These are phyloP conservation scores for Brassica balearica DNA, from an alignment of 441 rosid species.

Conservation along the genomic window DNA sequence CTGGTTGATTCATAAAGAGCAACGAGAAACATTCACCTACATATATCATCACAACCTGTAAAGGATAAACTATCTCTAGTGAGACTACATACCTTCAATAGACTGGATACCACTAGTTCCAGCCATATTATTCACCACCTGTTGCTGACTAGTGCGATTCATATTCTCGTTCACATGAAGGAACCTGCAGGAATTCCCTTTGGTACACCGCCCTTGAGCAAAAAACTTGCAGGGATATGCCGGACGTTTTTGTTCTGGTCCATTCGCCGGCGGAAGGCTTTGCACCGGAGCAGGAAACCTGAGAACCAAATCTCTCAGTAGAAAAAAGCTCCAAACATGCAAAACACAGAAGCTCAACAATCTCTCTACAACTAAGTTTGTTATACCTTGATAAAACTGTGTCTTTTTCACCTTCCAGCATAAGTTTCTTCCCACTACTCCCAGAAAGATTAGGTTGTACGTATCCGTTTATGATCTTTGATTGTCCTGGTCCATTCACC, in stretches of 20 bases:
- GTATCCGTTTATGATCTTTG: constrained; percentile 39
- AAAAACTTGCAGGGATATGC: constrained; percentile 75
- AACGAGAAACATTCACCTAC: constrained; percentile 2
- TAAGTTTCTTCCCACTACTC: constrained; percentile 45
- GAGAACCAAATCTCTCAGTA: constrained; percentile 54
- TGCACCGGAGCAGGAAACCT: constrained; percentile 54
- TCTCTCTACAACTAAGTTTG: constrained; percentile 27
- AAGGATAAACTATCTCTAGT: constrained; percentile 34
- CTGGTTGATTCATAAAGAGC: background rate
- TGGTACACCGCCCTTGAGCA: constrained; percentile 89
- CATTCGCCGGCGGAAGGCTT: constrained; percentile 50
- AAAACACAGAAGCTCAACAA: constrained; percentile 38
- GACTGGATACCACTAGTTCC: constrained; percentile 44
- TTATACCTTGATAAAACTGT: constrained; percentile 58
- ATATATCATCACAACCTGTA: constrained; percentile 42
- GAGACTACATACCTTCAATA: constrained; percentile 61
- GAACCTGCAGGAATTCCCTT: constrained; percentile 82
- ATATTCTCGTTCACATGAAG: constrained; percentile 63
- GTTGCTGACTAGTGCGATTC: constrained; percentile 43
- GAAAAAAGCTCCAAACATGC: constrained; percentile 31
- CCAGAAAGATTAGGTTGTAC: constrained; percentile 42
- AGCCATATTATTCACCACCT: constrained; percentile 45
- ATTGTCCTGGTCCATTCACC: constrained; percentile 27
- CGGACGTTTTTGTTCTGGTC: constrained; percentile 61
- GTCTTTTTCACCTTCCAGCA: constrained; percentile 43